A percentile compares a stretch with the other conserved stretches of the same genome.
Conservation (phyloP, 2,329 filamentous ascomycete species). For the Fusarium brevicatenulatum region DNA sequence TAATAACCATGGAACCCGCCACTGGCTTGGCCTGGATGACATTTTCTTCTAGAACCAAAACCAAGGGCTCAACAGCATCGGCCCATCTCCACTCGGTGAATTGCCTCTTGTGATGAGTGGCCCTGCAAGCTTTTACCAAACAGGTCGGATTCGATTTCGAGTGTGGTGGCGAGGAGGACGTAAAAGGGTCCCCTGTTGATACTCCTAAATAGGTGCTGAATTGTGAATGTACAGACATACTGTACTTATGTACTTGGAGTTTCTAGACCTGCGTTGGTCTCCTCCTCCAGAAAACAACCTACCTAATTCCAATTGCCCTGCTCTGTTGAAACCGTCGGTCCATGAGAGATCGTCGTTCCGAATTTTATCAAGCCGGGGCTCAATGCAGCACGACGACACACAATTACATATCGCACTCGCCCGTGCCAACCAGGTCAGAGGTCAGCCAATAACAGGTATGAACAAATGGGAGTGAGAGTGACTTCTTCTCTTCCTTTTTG, state of each 20-base stretch:
- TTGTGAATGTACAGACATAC: neutral
- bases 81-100: conserved; percentile 2
- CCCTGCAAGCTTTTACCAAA: neutral
- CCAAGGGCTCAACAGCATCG: neutral
- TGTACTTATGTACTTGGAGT: neutral
- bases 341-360: conserved; percentile 13
- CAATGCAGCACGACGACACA: neutral
- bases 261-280: neutral
- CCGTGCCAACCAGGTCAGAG: neutral
- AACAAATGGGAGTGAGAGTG: neutral
- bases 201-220: neutral
- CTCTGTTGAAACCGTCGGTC: conserved; percentile 6
- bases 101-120: neutral
- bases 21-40: conserved; percentile 5
- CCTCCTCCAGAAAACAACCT: conserved; percentile 2
- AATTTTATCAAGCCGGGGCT: conserved; percentile 8
- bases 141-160: neutral
- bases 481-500: conserved; percentile 2
- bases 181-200: neutral
- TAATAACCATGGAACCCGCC: neutral
- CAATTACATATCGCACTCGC: neutral
- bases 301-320: neutral
- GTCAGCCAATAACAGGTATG: neutral
- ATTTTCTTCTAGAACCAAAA: neutral
- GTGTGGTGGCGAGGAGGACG: conserved; percentile 17